Evolutionary conservation across 2,329 filamentous ascomycete genomes (phyloP).

Genomic region (Apiospora saccharicola): DNA sequence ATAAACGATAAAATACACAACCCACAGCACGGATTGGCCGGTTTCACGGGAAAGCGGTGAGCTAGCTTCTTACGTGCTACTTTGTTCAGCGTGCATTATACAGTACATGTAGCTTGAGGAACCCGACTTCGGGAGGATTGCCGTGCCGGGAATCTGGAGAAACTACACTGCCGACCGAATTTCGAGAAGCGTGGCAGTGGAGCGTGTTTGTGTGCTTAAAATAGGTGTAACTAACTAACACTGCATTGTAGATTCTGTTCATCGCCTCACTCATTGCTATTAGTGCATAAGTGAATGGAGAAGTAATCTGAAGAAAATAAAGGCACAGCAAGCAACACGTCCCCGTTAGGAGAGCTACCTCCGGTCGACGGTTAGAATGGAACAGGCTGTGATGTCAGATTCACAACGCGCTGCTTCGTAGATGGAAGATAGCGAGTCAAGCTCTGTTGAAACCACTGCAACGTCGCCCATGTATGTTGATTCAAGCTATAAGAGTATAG

Average conservation of each 20-base stretch:
- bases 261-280: not conserved
- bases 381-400: not conserved
- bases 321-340: not conserved
- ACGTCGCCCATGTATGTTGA: no score
- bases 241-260: not conserved
- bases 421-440: not conserved
- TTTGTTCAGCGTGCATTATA: not conserved
- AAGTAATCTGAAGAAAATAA: not conserved
- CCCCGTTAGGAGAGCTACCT: no score
- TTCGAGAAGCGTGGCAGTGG: not conserved
- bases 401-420: not conserved
- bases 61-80: not conserved
- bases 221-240: not conserved
- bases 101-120: not conserved
- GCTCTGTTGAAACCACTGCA: no score
- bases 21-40: not conserved
- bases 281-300: not conserved
- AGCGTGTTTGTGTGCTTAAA: not conserved
- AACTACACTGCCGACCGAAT: not conserved
- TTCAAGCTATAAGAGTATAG: no score
- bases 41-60: slow-evolving; percentile 14
- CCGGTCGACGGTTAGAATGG: not conserved
- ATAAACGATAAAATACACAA: not conserved
- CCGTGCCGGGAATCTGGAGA: not conserved
- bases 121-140: slow-evolving; percentile 11